Evolutionary conservation across 371 early-diverging fungal genomes (phyloP).

Genomic region (Capillidium heterosporum): DNA sequence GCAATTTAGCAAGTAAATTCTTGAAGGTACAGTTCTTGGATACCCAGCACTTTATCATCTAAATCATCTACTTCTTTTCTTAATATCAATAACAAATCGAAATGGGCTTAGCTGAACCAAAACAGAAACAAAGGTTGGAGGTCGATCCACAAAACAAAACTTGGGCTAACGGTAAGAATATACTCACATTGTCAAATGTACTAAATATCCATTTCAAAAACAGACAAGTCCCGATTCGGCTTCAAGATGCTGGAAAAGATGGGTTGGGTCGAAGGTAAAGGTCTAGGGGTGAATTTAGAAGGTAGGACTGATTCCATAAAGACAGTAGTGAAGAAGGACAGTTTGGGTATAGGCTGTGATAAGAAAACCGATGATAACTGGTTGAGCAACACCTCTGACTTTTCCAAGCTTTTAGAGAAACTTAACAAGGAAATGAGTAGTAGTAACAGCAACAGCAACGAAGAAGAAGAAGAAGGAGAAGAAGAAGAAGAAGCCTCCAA

Average conservation of each 20-base stretch:
- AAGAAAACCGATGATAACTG: constrained; percentile 77
- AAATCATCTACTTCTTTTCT: no score
- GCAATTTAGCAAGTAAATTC: no score
- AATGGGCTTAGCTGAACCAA: constrained; percentile 36
- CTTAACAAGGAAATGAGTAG: constrained; percentile 32
- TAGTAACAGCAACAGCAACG: constrained; percentile 7
- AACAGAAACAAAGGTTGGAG: constrained; percentile 59
- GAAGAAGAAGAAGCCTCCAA: constrained; percentile 13
- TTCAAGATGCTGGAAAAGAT: constrained; percentile 80
- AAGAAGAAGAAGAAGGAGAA: constrained; percentile 9
- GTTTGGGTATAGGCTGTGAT: constrained; percentile 73
- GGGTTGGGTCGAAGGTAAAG: constrained; percentile 91
- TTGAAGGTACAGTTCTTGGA: no score
- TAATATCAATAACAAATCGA: no score
- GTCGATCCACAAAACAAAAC: constrained; percentile 81
- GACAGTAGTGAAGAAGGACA: constrained; percentile 58
- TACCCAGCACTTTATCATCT: no score
- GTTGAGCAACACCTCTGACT: constrained; percentile 81
- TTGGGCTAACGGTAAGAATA: constrained; percentile 61
- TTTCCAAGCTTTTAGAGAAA: constrained; percentile 59
- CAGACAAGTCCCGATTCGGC: constrained; percentile 36
- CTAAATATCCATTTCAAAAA: not conserved
- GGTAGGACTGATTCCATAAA: constrained; percentile 64
- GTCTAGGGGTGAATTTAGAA: constrained; percentile 74
- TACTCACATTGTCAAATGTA: not conserved